Percentiles rank a stretch among this genome's conserved stretches.
These are phyloP conservation scores for Agarophyton chilense DNA, from an alignment of 23 red algal species.

Conservation along the genomic window DNA sequence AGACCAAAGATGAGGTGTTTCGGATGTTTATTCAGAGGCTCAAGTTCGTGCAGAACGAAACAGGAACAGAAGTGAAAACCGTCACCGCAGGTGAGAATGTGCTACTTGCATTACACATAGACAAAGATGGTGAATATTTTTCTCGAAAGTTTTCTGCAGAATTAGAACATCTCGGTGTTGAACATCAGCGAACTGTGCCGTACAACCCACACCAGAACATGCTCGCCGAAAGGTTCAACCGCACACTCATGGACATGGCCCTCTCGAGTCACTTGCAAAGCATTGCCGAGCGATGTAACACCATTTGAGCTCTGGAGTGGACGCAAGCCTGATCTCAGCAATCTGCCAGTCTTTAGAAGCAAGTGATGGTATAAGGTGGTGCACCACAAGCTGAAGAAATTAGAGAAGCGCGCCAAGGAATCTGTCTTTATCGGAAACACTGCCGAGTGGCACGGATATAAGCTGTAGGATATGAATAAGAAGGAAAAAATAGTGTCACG, in stretches of 20 bases:
- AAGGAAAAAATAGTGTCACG: neutral
- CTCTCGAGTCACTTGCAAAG: neutral
- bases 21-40: conserved; percentile 14
- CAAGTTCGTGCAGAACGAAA: conserved; percentile 27
- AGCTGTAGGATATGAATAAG: conserved; percentile 1
- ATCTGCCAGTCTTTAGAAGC: too few species aligned
- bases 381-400: neutral
- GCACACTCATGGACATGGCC: too few species aligned
- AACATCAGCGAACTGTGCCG: conserved; percentile 3
- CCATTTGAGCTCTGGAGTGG: neutral
- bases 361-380: neutral
- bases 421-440: neutral
- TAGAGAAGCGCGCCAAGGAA: neutral
- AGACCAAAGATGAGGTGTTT: conserved; percentile 35
- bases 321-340: neutral
- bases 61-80: neutral
- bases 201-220: neutral
- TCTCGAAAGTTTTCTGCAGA: neutral
- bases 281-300: neutral
- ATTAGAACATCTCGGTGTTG: conserved; percentile 1
- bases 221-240: too few species aligned
- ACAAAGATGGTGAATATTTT: conserved; percentile 26
- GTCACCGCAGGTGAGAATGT: conserved; percentile 1
- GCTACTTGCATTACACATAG: conserved; percentile 23
- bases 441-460: conserved; percentile 1